These are phyloP conservation scores for Amaranthus tricolor DNA, from an alignment of 179 eudicot species.

Conservation along the genomic window DNA sequence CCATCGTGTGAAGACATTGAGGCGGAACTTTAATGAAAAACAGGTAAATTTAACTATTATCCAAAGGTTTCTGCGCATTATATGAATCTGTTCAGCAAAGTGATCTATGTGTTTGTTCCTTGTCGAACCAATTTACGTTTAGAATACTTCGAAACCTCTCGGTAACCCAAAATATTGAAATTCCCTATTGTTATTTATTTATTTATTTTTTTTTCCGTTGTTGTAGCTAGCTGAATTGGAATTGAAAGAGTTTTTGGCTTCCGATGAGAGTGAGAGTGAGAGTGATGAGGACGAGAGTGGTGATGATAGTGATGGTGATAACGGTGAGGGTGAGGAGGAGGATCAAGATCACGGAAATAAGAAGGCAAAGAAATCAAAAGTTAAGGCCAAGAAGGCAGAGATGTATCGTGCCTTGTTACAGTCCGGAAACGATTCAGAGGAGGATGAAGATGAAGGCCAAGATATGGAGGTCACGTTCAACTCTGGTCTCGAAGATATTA, in stretches of 20 bases:
- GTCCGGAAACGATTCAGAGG: constrained; percentile 68
- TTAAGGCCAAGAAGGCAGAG: constrained; percentile 27
- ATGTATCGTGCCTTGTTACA: constrained; percentile 70
- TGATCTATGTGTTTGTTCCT: background rate
- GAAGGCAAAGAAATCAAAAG: background rate
- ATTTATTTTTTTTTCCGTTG: background rate
- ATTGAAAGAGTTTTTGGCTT: constrained; percentile 73
- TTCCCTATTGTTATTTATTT: background rate
- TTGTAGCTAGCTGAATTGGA: constrained; percentile 74
- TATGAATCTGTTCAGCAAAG: background rate
- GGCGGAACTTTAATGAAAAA: constrained; percentile 60
- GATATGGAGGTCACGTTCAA: constrained; percentile 98
- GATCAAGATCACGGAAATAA: constrained; percentile 21
- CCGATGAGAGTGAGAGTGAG: constrained; percentile 72
- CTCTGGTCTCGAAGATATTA: constrained; percentile 83
- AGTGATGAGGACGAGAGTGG: constrained; percentile 42
- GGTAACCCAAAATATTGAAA: background rate
- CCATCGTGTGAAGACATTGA: constrained; percentile 64
- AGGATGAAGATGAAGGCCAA: constrained; percentile 55
- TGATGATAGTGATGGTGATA: constrained; percentile 36
- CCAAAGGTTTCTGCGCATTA: background rate
- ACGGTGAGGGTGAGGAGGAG: constrained; percentile 18
- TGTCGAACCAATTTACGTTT: background rate
- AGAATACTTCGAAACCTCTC: background rate
- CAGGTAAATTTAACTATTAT: constrained; percentile 43